phyloP scores from a whole-genome alignment of 2,329 filamentous ascomycete species.

The Rosellinia necatrix region DNA sequence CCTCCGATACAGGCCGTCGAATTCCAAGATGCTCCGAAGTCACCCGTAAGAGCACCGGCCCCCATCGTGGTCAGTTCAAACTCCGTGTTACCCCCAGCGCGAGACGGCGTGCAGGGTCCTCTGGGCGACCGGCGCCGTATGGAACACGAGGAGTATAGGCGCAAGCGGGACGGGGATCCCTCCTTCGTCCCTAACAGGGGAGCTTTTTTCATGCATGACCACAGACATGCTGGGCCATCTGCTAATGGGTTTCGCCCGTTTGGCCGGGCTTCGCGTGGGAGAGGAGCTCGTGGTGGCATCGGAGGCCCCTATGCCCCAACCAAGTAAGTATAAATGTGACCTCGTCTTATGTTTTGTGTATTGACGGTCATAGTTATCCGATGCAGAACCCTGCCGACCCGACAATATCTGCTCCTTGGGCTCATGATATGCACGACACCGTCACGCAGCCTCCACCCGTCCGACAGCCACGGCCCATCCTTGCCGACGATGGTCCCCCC shows the following conservation, averaged over 20 bases:
- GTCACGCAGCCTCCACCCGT: constrained; percentile 53
- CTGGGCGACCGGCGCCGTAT: constrained; percentile 73
- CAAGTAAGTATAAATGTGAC: constrained; percentile 61
- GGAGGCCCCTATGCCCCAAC: constrained; percentile 63
- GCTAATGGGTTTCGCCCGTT: constrained; percentile 79
- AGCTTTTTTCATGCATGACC: constrained; percentile 97
- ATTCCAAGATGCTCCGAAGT: constrained; percentile 48
- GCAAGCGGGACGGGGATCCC: constrained; percentile 85
- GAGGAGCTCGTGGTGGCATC: constrained; percentile 62
- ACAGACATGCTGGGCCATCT: constrained; percentile 76
- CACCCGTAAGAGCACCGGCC: constrained; percentile 49
- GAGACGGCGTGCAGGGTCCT: constrained; percentile 56
- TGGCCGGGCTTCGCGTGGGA: constrained; percentile 67
- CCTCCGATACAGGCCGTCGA: constrained; percentile 51
- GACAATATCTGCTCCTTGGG: constrained; percentile 77
- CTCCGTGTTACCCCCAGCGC: constrained; percentile 47
- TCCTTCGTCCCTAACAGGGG: constrained; percentile 93
- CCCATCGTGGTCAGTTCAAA: constrained; percentile 61
- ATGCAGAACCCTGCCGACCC: constrained; percentile 59
- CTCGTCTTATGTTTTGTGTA: constrained; percentile 11
- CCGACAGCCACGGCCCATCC: constrained; percentile 49
- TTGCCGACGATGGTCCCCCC: constrained; percentile 54
- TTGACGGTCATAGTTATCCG: constrained; percentile 40
- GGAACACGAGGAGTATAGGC: constrained; percentile 90
- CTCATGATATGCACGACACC: constrained; percentile 90